phyloP scores from a whole-genome alignment of 371 early-diverging fungal genomes.

The Ecytonucleospora hepatopenaei region DNA sequence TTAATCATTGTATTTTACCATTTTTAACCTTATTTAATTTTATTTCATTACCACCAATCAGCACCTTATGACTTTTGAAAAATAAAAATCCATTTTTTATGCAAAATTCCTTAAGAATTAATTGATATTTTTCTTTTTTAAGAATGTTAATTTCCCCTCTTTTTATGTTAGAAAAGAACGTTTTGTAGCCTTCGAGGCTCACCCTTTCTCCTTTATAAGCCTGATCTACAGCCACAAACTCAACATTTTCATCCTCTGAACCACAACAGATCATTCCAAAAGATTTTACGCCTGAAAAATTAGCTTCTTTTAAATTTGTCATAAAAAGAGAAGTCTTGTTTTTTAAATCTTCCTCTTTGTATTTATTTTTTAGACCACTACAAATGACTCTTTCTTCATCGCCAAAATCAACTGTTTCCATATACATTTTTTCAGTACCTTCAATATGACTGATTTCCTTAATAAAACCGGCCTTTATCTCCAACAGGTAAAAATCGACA shows the following conservation, averaged over 20 bases:
- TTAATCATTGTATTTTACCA: not conserved
- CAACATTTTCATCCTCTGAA: conserved; percentile 44
- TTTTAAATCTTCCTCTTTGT: conserved; percentile 41
- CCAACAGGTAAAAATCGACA: conserved; percentile 47
- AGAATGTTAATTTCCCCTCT: conserved; percentile 24
- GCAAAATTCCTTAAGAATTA: conserved; percentile 9
- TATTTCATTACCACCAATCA: not conserved
- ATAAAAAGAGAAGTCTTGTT: conserved; percentile 51
- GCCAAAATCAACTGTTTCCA: conserved; percentile 46
- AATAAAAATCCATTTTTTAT: conserved; percentile 11
- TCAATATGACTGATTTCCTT: conserved; percentile 46
- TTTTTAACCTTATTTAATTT: not conserved
- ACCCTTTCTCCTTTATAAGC: conserved; percentile 60
- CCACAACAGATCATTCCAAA: conserved; percentile 58
- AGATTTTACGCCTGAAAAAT: conserved; percentile 45
- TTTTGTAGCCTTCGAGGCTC: conserved; percentile 37
- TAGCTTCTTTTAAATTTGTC: conserved; percentile 53
- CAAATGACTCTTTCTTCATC: conserved; percentile 43
- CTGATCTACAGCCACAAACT: conserved; percentile 50
- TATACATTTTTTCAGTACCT: conserved; percentile 52
- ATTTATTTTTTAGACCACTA: conserved; percentile 49
- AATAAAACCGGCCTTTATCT: conserved; percentile 54
- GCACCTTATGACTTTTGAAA: conserved; percentile 11
- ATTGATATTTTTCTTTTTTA: conserved; percentile 26
- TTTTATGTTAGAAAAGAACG: conserved; percentile 9